Percentiles rank a stretch among this genome's conserved stretches.
Evolutionary conservation across 2,329 filamentous ascomycete genomes (phyloP).

Genomic region (Apiospora sp.): DNA sequence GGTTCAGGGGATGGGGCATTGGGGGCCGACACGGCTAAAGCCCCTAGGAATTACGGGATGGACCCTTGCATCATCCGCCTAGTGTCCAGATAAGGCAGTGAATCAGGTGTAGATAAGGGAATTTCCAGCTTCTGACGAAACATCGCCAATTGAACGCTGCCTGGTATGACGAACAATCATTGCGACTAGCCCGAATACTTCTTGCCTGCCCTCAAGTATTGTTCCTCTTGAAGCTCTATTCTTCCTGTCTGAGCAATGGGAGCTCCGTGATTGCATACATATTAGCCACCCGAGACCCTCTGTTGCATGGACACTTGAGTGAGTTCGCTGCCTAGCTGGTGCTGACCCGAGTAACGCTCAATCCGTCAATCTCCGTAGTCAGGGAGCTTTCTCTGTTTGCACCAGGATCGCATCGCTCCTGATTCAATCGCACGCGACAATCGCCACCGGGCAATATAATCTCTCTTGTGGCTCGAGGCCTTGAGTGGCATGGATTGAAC

Average conservation of each 20-base stretch:
- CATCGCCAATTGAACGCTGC: conserved; percentile 27
- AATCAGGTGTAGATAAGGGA: conserved; percentile 39
- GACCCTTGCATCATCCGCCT: conserved; percentile 32
- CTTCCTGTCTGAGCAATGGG: background rate
- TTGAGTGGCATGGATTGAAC: background rate
- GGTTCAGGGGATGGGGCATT: conserved; percentile 24
- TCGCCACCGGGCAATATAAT: background rate
- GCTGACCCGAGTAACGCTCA: background rate
- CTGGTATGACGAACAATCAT: conserved; percentile 22
- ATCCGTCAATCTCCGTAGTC: background rate
- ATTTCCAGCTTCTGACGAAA: conserved; percentile 34
- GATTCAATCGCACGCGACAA: conserved; percentile 17
- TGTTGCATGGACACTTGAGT: background rate
- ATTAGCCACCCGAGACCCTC: background rate
- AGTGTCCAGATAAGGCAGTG: conserved; percentile 36
- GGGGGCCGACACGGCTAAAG: conserved; percentile 25
- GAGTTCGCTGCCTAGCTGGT: background rate
- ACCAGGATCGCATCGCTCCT: conserved; percentile 15
- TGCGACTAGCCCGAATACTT: conserved; percentile 8
- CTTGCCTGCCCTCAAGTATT: background rate
- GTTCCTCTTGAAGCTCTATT: background rate
- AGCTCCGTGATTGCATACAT: background rate
- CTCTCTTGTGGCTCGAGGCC: background rate
- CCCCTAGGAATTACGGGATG: conserved; percentile 22
- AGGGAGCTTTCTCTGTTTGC: conserved; percentile 8